Evolutionary conservation across 2,329 filamentous ascomycete species (phyloP), one percentile per base, ranked within the genome.

Genomic region (Paraphaeosphaeria sporulosa): DNA sequence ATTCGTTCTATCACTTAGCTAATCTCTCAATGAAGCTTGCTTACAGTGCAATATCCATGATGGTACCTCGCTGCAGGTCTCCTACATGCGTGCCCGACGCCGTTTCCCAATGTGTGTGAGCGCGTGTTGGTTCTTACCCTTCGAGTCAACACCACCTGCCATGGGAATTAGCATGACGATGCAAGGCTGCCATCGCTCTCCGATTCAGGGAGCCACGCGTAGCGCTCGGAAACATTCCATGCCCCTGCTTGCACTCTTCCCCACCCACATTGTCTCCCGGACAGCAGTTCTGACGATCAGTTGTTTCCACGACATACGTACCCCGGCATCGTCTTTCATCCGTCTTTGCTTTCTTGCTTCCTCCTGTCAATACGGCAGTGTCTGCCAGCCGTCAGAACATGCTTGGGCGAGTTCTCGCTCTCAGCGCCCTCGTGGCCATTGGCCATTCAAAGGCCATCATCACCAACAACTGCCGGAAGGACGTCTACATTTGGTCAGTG

Each of bases 361-460:
- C 43, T 38, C 40, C 49, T 19, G 9, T 19, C 43, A 1, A 27
- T 21, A 21, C 43, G 19, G 27, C 49, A 21, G 4, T 10, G 50
- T 36, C 21, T 36, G 30, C 34, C 25, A 32, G 23, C 43, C 15
- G 32, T 49, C 36, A 40, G 49, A 55, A 30, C 63, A 73, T 73
- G 71, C 23, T 64, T 43, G 55, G 60, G 49, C 57, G 53, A 12
- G 57, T 59, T 54, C 51, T 69, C 46, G 47, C 57, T 46, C 27
- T 69, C 49, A 56, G 63, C 57, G 63, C 61, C 42, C 60, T 71
- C 19, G 61, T 66, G 53, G 63, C 67, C 56, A 47, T 71, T 21
- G 60, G 57, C 44, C 65, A 68, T 4, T 59, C 70, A 36, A 69
- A 67, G 56, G 70, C 70, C 51, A 67, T 73, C 27, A 64, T 74